phyloP scores from a whole-genome alignment of 345 rosid genomes.

The Pugionium dolabratum region DNA sequence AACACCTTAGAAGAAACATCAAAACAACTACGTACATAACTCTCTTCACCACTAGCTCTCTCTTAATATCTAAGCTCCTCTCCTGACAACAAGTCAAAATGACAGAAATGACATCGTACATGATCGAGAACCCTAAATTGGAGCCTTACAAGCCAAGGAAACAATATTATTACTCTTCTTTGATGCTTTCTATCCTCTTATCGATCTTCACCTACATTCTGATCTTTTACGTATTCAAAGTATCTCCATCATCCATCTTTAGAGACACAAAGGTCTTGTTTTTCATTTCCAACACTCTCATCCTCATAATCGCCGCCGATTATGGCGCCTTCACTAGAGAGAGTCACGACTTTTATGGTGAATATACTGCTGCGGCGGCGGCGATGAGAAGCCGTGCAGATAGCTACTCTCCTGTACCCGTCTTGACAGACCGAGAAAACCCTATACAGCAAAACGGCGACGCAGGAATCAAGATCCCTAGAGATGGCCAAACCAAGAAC shows the following conservation, averaged over 20 bases:
- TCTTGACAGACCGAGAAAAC: slow-evolving; percentile 15
- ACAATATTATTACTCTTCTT: slow-evolving; percentile 17
- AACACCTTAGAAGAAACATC: background rate
- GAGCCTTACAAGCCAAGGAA: slow-evolving; percentile 30
- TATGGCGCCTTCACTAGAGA: slow-evolving; percentile 54
- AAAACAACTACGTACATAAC: background rate
- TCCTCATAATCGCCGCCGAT: slow-evolving; percentile 63
- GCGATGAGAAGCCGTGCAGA: slow-evolving; percentile 21
- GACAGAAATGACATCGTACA: slow-evolving; percentile 30
- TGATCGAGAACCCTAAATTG: slow-evolving; percentile 33
- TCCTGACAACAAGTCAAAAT: slow-evolving; percentile 12
- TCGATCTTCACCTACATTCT: slow-evolving; percentile 42
- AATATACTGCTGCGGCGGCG: background rate
- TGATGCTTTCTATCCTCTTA: slow-evolving; percentile 43
- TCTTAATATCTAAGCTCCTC: slow-evolving; percentile 4
- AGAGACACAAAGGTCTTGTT: slow-evolving; percentile 59
- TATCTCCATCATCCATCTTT: slow-evolving; percentile 57
- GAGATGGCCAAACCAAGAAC: slow-evolving; percentile 8
- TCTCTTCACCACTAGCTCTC: slow-evolving; percentile 13
- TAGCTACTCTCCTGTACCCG: slow-evolving; percentile 18
- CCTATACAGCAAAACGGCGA: background rate
- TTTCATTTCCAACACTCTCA: slow-evolving; percentile 63
- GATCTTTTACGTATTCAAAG: slow-evolving; percentile 50
- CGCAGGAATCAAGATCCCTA: slow-evolving; percentile 8
- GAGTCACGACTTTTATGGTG: slow-evolving; percentile 40